phyloP scores from a whole-genome alignment of 495 filamentous ascomycete species.

The Hyphodiscus hymeniophilus region DNA sequence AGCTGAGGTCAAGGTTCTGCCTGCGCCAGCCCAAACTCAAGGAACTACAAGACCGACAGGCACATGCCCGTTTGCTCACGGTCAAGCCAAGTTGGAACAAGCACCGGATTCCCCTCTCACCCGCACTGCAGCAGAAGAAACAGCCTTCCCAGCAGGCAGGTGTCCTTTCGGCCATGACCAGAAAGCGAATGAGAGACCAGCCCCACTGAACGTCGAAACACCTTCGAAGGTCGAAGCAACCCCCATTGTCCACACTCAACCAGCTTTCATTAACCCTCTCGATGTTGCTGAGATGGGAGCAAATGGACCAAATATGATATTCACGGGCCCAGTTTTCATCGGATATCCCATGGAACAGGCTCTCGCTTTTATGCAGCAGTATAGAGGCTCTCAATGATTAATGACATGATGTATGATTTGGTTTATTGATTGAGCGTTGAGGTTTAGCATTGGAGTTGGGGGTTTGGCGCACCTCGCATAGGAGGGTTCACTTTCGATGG shows the following conservation, averaged over 20 bases:
- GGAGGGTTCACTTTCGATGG: no score
- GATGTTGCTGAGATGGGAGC: slow-evolving; percentile 3
- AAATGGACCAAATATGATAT: slow-evolving; percentile 53
- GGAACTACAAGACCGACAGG: not conserved
- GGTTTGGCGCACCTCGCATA: no score
- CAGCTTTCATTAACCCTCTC: slow-evolving; percentile 17
- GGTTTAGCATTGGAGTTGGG: not conserved
- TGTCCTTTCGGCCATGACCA: slow-evolving; percentile 4
- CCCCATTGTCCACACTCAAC: slow-evolving; percentile 4
- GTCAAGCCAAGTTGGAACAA: not conserved
- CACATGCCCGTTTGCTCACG: slow-evolving; percentile 5
- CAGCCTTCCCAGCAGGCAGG: not conserved
- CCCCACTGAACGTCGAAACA: not conserved
- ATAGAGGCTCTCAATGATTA: slow-evolving; percentile 11
- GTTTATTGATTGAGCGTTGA: not conserved
- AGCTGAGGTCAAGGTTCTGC: not conserved
- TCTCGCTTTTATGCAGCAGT: slow-evolving; percentile 57
- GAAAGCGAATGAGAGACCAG: not conserved
- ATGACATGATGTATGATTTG: not conserved
- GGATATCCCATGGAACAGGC: slow-evolving; percentile 78
- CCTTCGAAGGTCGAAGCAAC: not conserved
- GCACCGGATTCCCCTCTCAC: no score
- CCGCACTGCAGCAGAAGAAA: not conserved
- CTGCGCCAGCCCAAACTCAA: slow-evolving; percentile 1
- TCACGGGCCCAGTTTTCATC: slow-evolving; percentile 84